These are phyloP conservation scores for Incumbomyces lentus DNA, from an alignment of 2,329 filamentous ascomycete genomes.

Conservation along the genomic window DNA sequence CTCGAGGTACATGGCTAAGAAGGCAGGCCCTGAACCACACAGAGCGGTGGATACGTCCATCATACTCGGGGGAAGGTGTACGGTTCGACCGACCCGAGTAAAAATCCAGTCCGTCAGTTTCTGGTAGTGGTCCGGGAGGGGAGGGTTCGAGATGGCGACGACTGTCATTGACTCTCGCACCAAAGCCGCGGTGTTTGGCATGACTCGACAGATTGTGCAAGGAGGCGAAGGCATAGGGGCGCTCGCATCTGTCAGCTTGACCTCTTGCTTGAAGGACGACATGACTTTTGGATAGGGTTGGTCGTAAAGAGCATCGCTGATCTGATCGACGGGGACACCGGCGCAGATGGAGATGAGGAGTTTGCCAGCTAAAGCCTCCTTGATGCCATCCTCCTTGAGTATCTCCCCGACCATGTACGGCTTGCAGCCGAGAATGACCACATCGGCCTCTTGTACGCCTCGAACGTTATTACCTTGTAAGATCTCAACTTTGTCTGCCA, in stretches of 20 bases:
- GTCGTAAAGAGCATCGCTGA: constrained; percentile 45
- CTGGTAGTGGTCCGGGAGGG: constrained; percentile 33
- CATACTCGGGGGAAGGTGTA: constrained; percentile 14
- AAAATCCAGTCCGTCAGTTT: constrained; percentile 48
- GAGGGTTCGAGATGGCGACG: constrained; percentile 49
- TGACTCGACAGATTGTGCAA: constrained; percentile 58
- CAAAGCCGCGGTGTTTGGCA: constrained; percentile 74
- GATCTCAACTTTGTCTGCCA: constrained; percentile 47
- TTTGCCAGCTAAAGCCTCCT: constrained; percentile 64
- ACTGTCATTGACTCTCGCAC: constrained; percentile 77
- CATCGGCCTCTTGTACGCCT: constrained; percentile 57
- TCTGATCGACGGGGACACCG: constrained; percentile 60
- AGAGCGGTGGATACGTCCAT: constrained; percentile 23
- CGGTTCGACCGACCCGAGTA: constrained; percentile 33
- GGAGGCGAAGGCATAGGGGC: constrained; percentile 15
- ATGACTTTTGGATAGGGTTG: constrained; percentile 40
- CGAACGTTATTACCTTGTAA: constrained; percentile 62
- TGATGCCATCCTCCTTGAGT: constrained; percentile 50
- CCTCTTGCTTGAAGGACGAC: neutral
- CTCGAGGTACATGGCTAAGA: constrained; percentile 50
- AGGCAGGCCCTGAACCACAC: constrained; percentile 49
- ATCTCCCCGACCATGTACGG: constrained; percentile 63
- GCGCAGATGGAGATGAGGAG: constrained; percentile 73
- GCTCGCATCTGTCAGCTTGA: too few species aligned
- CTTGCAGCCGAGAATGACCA: constrained; percentile 72